phyloP scores from a whole-genome alignment of 1,139 yeast species.

The Geotrichum australiense region DNA sequence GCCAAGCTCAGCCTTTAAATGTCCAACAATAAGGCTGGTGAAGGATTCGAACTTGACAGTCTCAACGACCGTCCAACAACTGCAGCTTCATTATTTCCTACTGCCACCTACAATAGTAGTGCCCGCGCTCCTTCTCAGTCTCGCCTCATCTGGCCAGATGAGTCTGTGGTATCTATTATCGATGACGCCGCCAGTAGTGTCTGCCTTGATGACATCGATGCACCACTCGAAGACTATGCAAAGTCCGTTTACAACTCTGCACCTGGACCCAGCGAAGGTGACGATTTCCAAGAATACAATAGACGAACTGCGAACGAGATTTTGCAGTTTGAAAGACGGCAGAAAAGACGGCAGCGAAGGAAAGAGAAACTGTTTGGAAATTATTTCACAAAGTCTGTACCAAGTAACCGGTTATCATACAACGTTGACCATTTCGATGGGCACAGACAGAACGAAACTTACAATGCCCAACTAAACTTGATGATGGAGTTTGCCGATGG shows the following conservation, averaged over 20 bases:
- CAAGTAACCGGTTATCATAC: slow-evolving; percentile 23
- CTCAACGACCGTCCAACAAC: not conserved
- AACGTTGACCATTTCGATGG: slow-evolving; percentile 28
- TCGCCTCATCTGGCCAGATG: not conserved
- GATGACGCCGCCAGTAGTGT: slow-evolving; percentile 32
- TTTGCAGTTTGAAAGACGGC: slow-evolving; percentile 24
- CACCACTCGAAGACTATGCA: slow-evolving; percentile 17
- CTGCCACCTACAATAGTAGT: slow-evolving; percentile 3
- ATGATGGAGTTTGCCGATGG: slow-evolving; percentile 24
- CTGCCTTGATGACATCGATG: slow-evolving; percentile 32
- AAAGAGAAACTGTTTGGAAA: slow-evolving; percentile 24
- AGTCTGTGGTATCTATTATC: slow-evolving; percentile 14
- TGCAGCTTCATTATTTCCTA: slow-evolving; percentile 1
- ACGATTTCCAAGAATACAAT: slow-evolving; percentile 39
- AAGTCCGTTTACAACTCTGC: slow-evolving; percentile 14
- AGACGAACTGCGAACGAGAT: slow-evolving; percentile 34
- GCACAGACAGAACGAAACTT: slow-evolving; percentile 26
- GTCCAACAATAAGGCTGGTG: not conserved
- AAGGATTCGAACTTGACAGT: not conserved
- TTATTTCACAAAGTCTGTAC: slow-evolving; percentile 23
- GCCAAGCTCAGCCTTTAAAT: no score
- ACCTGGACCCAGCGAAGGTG: slow-evolving; percentile 17
- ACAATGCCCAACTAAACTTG: slow-evolving; percentile 27
- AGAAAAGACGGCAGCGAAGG: slow-evolving; percentile 21
- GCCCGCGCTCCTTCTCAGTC: not conserved